Base-by-base conservation (phyloP, 495 filamentous ascomycete species). In the Daldinia bambusicola region DNA sequence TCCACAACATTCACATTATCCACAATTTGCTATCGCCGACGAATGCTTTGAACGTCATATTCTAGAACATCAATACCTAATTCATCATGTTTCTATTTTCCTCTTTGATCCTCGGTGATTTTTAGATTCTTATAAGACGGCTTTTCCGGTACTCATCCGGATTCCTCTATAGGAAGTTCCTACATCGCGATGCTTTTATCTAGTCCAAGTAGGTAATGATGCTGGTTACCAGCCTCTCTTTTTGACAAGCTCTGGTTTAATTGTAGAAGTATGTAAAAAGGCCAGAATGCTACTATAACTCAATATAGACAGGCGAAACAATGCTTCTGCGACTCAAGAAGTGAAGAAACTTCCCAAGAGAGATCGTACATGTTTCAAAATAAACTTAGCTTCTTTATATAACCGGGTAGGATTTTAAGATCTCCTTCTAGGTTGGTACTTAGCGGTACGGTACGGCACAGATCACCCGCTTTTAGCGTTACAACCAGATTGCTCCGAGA, bases 81-180 rank as follows among this genome's bases (percentile, higher is more conserved):
- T 30, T 31, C 40, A 16, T 51, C 0, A 38, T 37, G 59, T 57
- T 69, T 62, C 66, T 63, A 69, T 67, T 67, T 67, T 61, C 36
- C 55, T 6, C 36, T 37, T n/a, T 26, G 32, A 55, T 55, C 57
- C 65, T 37, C 61, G 34, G 22, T 8, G 31, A 55, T n/a, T 26
- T 41, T 53, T 16, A 6, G 51, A 14, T 34, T 62, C 59, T 26
- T 41, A 31, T 68, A 4, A 51, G 56, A 51, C n/a, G 26, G 37
- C n/a, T 12, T 30, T 22, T 20, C 22, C 38, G 22, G 31, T 34
- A 7, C 26, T 48, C 32, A 18, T 63, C 31, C n/a, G 50, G 41
- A 12, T 36, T 41, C 55, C 22, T 10, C 22, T 4, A 59, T 30
- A 18, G 38, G 57, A 43, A 48, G 18, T 48, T 48, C 43, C 18